phyloP scores from a whole-genome alignment of 2,329 filamentous ascomycete species.

The Metarhizium brunneum region DNA sequence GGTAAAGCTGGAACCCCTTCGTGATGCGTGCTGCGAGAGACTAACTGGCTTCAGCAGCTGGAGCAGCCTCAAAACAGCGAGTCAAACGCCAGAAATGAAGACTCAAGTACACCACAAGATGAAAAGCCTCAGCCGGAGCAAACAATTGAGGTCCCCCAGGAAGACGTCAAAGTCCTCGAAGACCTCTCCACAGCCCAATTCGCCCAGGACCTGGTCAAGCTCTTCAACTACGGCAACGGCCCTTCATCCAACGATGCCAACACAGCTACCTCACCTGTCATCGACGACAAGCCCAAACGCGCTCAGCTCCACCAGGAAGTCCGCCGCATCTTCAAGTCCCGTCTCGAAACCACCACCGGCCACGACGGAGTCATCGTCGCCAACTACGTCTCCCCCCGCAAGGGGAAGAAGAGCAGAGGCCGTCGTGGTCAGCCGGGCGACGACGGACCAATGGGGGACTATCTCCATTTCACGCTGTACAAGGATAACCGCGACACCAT shows the following conservation, averaged over 20 bases:
- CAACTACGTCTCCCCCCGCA: conserved; percentile 45
- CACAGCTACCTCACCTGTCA: conserved; percentile 28
- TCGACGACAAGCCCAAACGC: conserved; percentile 36
- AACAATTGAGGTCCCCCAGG: conserved; percentile 19
- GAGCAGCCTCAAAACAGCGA: conserved; percentile 11
- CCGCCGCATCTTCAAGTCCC: conserved; percentile 69
- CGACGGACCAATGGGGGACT: conserved; percentile 51
- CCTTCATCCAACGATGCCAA: conserved; percentile 18
- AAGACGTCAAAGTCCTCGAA: conserved; percentile 26
- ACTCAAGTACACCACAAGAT: conserved; percentile 8
- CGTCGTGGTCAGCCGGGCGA: conserved; percentile 15
- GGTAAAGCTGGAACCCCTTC: conserved; percentile 7
- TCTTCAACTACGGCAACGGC: conserved; percentile 29
- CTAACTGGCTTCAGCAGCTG: conserved; percentile 2
- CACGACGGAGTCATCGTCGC: conserved; percentile 53
- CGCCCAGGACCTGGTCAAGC: conserved; percentile 29
- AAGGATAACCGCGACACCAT: conserved; percentile 97
- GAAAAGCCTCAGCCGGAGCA: conserved; percentile 11
- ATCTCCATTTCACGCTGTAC: conserved; percentile 84
- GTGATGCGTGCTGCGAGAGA: not conserved
- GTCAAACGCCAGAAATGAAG: conserved; percentile 7
- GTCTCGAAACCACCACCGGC: conserved; percentile 65
- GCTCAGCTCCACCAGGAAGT: conserved; percentile 50
- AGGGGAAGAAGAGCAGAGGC: conserved; percentile 19
- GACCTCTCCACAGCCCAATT: conserved; percentile 30